Conservation (phyloP, 2,329 filamentous ascomycete genomes). For the Colletotrichum paranaense region DNA sequence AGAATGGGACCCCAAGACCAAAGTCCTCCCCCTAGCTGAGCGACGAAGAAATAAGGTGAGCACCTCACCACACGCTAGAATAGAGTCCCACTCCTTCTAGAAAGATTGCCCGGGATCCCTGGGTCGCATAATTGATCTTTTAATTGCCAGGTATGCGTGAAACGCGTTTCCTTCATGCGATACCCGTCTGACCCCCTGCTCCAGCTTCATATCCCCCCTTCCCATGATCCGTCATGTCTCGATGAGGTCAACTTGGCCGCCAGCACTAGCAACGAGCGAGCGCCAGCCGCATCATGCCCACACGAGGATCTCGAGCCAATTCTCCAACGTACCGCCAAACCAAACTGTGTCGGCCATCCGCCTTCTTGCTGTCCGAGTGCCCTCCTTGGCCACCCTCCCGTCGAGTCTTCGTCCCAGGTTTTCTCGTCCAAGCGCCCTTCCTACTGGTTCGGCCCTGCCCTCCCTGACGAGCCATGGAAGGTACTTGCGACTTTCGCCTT, state of each 20-base stretch:
- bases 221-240: slow-evolving; percentile 28
- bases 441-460: slow-evolving; percentile 27
- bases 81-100: slow-evolving; percentile 48
- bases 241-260: slow-evolving; percentile 23
- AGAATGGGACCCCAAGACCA: background rate
- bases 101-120: slow-evolving; percentile 44
- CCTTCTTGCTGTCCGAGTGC: slow-evolving; percentile 13
- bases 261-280: background rate
- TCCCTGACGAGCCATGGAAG: slow-evolving; percentile 11
- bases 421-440: slow-evolving; percentile 19
- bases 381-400: slow-evolving; percentile 16
- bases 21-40: background rate
- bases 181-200: slow-evolving; percentile 40
- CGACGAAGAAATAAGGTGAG: slow-evolving; percentile 31
- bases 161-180: slow-evolving; percentile 60
- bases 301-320: background rate
- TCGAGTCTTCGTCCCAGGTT: slow-evolving; percentile 19
- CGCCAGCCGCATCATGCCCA: background rate
- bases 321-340: background rate
- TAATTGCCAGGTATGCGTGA: slow-evolving; percentile 60
- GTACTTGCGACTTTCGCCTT: background rate
- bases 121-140: slow-evolving; percentile 58
- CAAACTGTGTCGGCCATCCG: slow-evolving; percentile 1
- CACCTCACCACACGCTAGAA: slow-evolving; percentile 45
- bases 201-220: slow-evolving; percentile 23